Percentiles rank a stretch among this genome's conserved stretches.
Conservation (phyloP, 73 alveolate species). For the Paramecium bursaria region DNA sequence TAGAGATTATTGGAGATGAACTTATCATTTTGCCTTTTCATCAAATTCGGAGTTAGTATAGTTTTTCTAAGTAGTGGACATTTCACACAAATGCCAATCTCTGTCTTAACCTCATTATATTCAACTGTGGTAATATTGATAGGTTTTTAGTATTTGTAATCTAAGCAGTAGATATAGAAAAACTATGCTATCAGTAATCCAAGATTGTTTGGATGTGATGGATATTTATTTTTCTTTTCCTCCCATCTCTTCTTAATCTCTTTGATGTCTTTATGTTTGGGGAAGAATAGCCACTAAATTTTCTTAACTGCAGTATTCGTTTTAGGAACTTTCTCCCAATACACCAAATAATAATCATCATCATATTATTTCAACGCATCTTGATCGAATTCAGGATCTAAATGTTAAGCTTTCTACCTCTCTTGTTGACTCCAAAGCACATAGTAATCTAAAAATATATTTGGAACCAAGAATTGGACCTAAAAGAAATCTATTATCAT, state of each 20-base stretch:
- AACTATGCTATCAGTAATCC: conserved; percentile 9
- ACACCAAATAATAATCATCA: background rate
- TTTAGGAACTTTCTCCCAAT: background rate
- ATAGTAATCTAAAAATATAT: conserved; percentile 30
- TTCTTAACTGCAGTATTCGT: conserved; percentile 36
- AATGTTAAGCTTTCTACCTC: background rate
- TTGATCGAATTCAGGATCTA: background rate
- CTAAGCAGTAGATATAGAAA: conserved; percentile 21
- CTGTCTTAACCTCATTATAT: background rate
- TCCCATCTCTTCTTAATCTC: background rate
- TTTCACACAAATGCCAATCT: conserved; percentile 1
- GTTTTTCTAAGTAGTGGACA: background rate
- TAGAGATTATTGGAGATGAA: conserved; percentile 23
- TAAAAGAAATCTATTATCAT: conserved; percentile 36
- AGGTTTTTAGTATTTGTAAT: conserved; percentile 23
- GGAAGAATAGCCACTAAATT: conserved; percentile 12
- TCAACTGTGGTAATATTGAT: background rate
- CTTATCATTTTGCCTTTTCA: conserved; percentile 5
- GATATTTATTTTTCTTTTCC: conserved; percentile 4
- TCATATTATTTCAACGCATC: background rate
- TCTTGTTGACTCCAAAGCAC: conserved; percentile 7
- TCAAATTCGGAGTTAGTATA: background rate
- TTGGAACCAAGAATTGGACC: conserved; percentile 14
- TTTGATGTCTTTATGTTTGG: conserved; percentile 19
- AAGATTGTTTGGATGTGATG: background rate